Evolutionary conservation across 2,329 filamentous ascomycete genomes (phyloP).

Genomic region (Didymella arachidicola): DNA sequence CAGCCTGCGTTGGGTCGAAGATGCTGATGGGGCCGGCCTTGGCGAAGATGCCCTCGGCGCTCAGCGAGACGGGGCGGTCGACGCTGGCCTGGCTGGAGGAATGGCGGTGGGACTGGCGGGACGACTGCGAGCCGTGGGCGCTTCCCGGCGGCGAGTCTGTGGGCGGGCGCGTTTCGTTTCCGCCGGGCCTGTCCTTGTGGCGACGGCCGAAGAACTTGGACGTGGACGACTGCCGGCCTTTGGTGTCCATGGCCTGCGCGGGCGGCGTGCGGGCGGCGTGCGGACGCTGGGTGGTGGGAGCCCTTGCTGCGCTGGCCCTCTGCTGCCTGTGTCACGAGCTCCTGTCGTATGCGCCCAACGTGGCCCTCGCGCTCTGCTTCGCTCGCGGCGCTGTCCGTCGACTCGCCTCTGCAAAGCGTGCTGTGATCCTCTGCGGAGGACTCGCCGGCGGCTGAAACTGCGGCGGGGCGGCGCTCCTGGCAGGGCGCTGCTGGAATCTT

Average conservation of each 20-base stretch:
- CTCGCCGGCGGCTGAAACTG: slow-evolving; percentile 7
- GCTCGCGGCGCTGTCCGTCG: background rate
- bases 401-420: background rate
- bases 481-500: background rate
- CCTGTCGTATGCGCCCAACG: background rate
- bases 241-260: slow-evolving; percentile 65
- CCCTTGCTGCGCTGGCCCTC: background rate
- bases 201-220: slow-evolving; percentile 86
- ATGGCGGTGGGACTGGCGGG: background rate
- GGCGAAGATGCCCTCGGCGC: slow-evolving; percentile 71
- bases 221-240: slow-evolving; percentile 82
- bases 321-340: background rate
- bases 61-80: slow-evolving; percentile 71
- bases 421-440: background rate
- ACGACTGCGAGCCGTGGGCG: slow-evolving; percentile 67
- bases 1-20: slow-evolving; percentile 75
- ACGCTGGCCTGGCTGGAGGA: slow-evolving; percentile 63
- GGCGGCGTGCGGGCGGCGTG: background rate
- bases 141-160: slow-evolving; percentile 69
- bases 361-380: background rate
- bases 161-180: slow-evolving; percentile 50
- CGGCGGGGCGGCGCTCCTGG: slow-evolving; percentile 13
- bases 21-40: slow-evolving; percentile 87
- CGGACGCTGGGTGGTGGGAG: background rate
- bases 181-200: slow-evolving; percentile 71